phyloP scores from a whole-genome alignment of 768 basidiomycete species.

The Flagelloscypha sp. region DNA sequence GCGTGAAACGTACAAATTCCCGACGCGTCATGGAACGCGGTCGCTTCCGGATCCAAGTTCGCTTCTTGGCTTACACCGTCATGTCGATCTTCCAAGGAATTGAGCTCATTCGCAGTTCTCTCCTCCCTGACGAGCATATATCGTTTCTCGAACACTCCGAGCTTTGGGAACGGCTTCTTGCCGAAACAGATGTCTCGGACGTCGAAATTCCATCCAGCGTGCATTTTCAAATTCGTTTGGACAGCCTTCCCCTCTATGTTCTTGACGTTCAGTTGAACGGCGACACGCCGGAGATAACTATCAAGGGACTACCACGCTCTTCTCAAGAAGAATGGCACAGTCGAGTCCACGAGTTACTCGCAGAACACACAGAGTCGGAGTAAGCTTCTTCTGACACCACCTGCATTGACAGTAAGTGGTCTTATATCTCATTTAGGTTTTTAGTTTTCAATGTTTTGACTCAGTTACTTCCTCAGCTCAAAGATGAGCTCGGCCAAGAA shows the following conservation, averaged over 20 bases:
- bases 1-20: too few species aligned
- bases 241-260: too few species aligned
- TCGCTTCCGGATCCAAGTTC: too few species aligned
- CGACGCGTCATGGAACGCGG: too few species aligned
- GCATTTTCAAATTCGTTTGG: conserved; percentile 25
- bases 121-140: conserved; percentile 53
- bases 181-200: conserved; percentile 4
- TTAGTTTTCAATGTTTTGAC: conserved; percentile 54
- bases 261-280: conserved; percentile 25
- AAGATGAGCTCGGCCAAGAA: conserved; percentile 24
- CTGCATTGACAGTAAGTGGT: conserved; percentile 1
- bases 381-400: background rate
- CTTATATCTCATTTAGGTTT: conserved; percentile 32
- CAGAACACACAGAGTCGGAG: conserved; percentile 3
- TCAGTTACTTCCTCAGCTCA: conserved; percentile 50
- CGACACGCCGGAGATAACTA: conserved; percentile 21
- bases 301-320: too few species aligned
- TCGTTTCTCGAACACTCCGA: conserved; percentile 33
- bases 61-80: too few species aligned
- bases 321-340: too few species aligned
- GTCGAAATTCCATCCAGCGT: conserved; percentile 6
- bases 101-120: conserved; percentile 49
- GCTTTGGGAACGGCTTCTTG: conserved; percentile 18
- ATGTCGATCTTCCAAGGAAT: conserved; percentile 50
- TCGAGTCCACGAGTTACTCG: conserved; percentile 14